Evolutionary conservation across 2,329 filamentous ascomycete genomes (phyloP).

Genomic region (Rosellinia necatrix): DNA sequence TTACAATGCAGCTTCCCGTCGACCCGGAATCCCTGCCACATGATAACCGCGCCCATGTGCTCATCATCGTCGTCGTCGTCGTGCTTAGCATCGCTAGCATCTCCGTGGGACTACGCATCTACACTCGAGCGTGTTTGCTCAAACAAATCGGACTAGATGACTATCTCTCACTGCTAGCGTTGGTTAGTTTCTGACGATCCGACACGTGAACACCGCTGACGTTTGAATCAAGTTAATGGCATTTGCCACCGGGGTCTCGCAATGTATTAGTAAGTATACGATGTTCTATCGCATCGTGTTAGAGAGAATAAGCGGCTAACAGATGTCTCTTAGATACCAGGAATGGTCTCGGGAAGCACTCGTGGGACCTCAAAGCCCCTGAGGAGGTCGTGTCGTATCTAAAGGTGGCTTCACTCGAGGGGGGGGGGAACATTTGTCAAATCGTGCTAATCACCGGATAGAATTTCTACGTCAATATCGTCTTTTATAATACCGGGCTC

Average conservation of each 20-base stretch:
- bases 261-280: slow-evolving; percentile 31
- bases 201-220: background rate
- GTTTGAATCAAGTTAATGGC: slow-evolving; percentile 27
- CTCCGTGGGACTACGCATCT: slow-evolving; percentile 38
- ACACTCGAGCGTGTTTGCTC: slow-evolving; percentile 37
- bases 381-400: slow-evolving; percentile 27
- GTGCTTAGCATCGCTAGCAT: slow-evolving; percentile 35
- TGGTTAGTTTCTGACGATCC: slow-evolving; percentile 44
- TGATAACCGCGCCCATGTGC: slow-evolving; percentile 30
- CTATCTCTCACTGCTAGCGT: slow-evolving; percentile 38
- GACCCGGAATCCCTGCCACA: slow-evolving; percentile 21
- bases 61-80: slow-evolving; percentile 33
- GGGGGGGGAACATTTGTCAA: no score
- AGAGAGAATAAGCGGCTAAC: background rate
- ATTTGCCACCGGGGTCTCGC: slow-evolving; percentile 32
- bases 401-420: slow-evolving; percentile 27
- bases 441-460: slow-evolving; percentile 23
- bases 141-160: slow-evolving; percentile 41
- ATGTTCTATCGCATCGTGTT: background rate
- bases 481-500: slow-evolving; percentile 45
- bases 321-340: slow-evolving; percentile 29
- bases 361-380: slow-evolving; percentile 28
- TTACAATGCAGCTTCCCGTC: slow-evolving; percentile 23
- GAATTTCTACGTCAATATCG: slow-evolving; percentile 46
- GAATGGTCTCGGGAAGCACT: slow-evolving; percentile 33